A percentile compares a stretch with the other conserved stretches of the same genome.
phyloP scores from a whole-genome alignment of 306 rosid genomes.

The Trichosanthes truncata region DNA sequence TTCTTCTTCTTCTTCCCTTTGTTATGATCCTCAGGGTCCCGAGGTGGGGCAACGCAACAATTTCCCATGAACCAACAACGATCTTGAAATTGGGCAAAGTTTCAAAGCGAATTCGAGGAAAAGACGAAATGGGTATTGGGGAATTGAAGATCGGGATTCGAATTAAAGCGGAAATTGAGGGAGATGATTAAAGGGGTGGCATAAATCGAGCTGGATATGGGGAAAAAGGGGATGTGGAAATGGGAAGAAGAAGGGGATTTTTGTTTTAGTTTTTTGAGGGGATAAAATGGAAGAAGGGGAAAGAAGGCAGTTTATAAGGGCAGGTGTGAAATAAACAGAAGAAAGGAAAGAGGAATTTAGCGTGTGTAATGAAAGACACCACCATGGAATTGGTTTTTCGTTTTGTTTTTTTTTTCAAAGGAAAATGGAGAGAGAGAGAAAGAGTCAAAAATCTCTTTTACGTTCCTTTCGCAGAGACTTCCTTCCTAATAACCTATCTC shows the following conservation, averaged over 20 bases:
- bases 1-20: slow-evolving; percentile 31
- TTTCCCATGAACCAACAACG: slow-evolving; percentile 51
- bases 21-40: not conserved
- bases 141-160: slow-evolving; percentile 6
- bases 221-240: not conserved
- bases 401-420: not conserved
- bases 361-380: slow-evolving; percentile 10
- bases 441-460: not conserved
- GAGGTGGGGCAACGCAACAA: slow-evolving; percentile 60
- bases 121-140: not conserved
- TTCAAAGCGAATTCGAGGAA: not conserved
- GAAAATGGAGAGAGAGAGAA: not conserved
- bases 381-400: not conserved
- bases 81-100: not conserved
- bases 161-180: not conserved
- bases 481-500: not conserved
- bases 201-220: slow-evolving; percentile 3
- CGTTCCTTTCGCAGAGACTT: slow-evolving; percentile 19
- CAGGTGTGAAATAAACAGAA: not conserved
- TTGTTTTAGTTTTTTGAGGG: not conserved
- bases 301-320: slow-evolving; percentile 1
- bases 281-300: not conserved
- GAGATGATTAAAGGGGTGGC: too few species aligned
- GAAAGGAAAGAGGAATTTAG: slow-evolving; percentile 17
- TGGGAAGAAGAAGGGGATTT: not conserved